Percentiles rank a stretch among this genome's conserved stretches.
phyloP scores from a whole-genome alignment of 2,329 filamentous ascomycete species.

The Colletotrichum tabaci region DNA sequence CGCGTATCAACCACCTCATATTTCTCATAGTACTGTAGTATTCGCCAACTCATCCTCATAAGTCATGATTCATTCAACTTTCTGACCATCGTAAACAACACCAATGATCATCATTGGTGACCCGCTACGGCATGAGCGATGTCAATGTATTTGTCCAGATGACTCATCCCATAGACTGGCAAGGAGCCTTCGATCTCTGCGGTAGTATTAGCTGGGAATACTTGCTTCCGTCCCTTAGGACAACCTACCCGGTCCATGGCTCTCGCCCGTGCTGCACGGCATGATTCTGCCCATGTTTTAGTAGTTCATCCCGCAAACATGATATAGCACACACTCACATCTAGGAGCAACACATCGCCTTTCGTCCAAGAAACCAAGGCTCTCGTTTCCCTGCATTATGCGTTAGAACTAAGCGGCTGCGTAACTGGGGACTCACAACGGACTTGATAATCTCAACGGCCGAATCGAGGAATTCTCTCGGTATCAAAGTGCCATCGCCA shows the following conservation, averaged over 20 bases:
- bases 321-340: slow-evolving; percentile 36
- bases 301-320: background rate
- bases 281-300: slow-evolving; percentile 43
- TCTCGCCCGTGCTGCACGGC: slow-evolving; percentile 47
- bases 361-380: slow-evolving; percentile 43
- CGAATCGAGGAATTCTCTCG: slow-evolving; percentile 45
- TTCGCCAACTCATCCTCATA: no score
- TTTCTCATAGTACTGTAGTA: no score
- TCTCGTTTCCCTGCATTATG: slow-evolving; percentile 24
- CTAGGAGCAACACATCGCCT: slow-evolving; percentile 46
- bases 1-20: no score
- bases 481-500: slow-evolving; percentile 46
- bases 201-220: background rate
- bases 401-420: background rate
- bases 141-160: background rate
- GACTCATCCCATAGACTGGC: slow-evolving; percentile 46
- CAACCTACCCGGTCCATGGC: slow-evolving; percentile 45
- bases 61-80: no score
- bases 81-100: background rate
- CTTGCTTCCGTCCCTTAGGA: background rate
- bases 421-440: background rate
- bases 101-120: no score
- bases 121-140: background rate
- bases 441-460: slow-evolving; percentile 46
- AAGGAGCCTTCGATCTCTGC: slow-evolving; percentile 39